Evolutionary conservation across 768 basidiomycete genomes (phyloP), one percentile per base, ranked within the genome.

Genomic region (Termitomyces sp.): DNA sequence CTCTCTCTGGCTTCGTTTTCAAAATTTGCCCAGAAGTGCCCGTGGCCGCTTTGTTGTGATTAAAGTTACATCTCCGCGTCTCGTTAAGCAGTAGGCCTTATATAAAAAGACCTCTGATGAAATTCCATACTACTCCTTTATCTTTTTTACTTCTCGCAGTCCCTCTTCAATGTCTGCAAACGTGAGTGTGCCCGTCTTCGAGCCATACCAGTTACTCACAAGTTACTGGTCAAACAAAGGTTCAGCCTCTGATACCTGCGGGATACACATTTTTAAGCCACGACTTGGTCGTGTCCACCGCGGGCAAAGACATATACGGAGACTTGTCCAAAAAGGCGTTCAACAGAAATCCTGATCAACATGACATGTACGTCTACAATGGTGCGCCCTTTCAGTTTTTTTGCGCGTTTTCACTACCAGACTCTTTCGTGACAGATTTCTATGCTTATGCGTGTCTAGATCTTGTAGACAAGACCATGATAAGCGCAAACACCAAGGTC

Each of bases 321-420:
- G 69, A 70, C 32, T 61, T 74, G 26, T 53, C 72, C 38, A 60
- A 68, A 20, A 63, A 73, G 55, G 66, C 71, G 9, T 56, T 64
- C 11, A 68, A 72, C 28, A 62, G 72, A 41, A 66, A 72, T 58
- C 72, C 72, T 9, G 71, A 74, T 54, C 58, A 57, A 28, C 70
- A 70, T 49, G 67, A 67, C 43, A 70, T 73, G 67, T 73, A 72
- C 52, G 65, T 71, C 35, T 71, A 72, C 60, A 71, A 74, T 49
- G 69, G 75, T 71, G 41, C 52, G 67, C 32, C 32, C 33, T 55
- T 18, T 43, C 35, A 28, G 5, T 52, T 32, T 3, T 11, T 16
- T 14, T 22, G 36, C 60, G 20, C 30, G 16, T 14, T 32, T 54
- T 36, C 4, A 47, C 43, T 24, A 26, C 26, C 44, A 56, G 36